Conservation (phyloP, 1,139 yeast genomes). For the Yamadazyma dushanensis region DNA sequence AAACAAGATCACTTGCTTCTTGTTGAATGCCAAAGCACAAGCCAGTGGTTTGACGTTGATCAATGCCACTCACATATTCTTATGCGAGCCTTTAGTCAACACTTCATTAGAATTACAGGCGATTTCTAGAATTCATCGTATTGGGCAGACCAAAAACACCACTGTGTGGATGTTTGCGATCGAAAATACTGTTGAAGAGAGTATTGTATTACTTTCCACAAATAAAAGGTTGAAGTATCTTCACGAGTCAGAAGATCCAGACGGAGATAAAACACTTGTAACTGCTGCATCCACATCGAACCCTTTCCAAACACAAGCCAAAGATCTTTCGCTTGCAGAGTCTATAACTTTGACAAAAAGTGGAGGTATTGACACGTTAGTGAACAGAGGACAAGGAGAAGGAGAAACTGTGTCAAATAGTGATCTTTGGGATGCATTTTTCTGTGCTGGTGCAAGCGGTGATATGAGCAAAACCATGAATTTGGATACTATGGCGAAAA, state of each 20-base stretch:
- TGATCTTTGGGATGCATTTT: conserved; percentile 64
- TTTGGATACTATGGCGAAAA: conserved; percentile 16
- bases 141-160: conserved; percentile 80
- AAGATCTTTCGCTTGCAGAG: conserved; percentile 32
- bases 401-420: conserved; percentile 58
- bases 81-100: conserved; percentile 91
- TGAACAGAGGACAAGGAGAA: conserved; percentile 39
- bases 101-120: conserved; percentile 89
- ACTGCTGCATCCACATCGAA: not conserved
- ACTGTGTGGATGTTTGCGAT: conserved; percentile 91
- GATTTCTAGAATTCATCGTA: conserved; percentile 85
- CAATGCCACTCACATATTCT: conserved; percentile 86
- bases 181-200: conserved; percentile 85
- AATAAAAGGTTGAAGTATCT: conserved; percentile 47
- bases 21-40: conserved; percentile 81
- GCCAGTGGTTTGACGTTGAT: conserved; percentile 88
- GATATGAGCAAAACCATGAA: conserved; percentile 19
- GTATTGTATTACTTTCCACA: conserved; percentile 63
- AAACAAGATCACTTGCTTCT: conserved; percentile 70
- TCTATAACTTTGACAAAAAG: conserved; percentile 38
- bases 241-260: conserved; percentile 7
- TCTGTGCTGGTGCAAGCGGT: conserved; percentile 29
- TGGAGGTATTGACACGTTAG: conserved; percentile 42
- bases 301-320: conserved; percentile 16
- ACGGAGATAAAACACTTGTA: not conserved